These are phyloP conservation scores for Mycena sp. DNA, from an alignment of 1,284 basidiomycete genomes.

Conservation along the genomic window DNA sequence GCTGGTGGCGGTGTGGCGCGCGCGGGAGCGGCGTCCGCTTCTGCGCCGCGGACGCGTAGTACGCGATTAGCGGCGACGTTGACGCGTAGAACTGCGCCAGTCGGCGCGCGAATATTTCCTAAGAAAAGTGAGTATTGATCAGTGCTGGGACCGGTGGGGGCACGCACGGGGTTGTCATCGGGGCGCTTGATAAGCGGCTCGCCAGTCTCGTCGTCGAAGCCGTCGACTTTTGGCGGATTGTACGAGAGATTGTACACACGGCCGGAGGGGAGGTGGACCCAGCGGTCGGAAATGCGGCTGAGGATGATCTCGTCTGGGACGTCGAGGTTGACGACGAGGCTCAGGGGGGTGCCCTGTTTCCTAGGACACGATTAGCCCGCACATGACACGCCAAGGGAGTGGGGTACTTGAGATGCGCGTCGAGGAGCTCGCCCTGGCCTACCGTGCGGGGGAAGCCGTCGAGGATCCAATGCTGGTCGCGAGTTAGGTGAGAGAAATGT, in stretches of 20 bases:
- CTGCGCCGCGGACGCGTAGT: slow-evolving; percentile 65
- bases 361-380: slow-evolving; percentile 45
- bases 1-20: slow-evolving; percentile 48
- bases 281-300: slow-evolving; percentile 90
- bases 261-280: slow-evolving; percentile 94
- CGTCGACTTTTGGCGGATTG: slow-evolving; percentile 89
- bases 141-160: slow-evolving; percentile 1
- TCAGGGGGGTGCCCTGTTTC: slow-evolving; percentile 69
- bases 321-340: slow-evolving; percentile 90
- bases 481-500: slow-evolving; percentile 9
- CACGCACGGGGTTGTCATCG: slow-evolving; percentile 90
- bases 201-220: slow-evolving; percentile 92
- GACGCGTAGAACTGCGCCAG: slow-evolving; percentile 86
- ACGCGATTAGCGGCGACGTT: slow-evolving; percentile 87
- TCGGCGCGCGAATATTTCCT: slow-evolving; percentile 88
- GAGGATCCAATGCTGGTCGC: slow-evolving; percentile 86
- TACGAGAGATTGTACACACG: slow-evolving; percentile 94
- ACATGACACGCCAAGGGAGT: not conserved
- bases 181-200: slow-evolving; percentile 90
- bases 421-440: slow-evolving; percentile 88
- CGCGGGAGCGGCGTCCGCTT: slow-evolving; percentile 34
- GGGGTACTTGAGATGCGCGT: slow-evolving; percentile 73
- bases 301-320: slow-evolving; percentile 93
- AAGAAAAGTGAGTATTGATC: slow-evolving; percentile 17
- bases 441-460: slow-evolving; percentile 97